phyloP scores from a whole-genome alignment of 768 basidiomycete species.

The Boletus patriciae region DNA sequence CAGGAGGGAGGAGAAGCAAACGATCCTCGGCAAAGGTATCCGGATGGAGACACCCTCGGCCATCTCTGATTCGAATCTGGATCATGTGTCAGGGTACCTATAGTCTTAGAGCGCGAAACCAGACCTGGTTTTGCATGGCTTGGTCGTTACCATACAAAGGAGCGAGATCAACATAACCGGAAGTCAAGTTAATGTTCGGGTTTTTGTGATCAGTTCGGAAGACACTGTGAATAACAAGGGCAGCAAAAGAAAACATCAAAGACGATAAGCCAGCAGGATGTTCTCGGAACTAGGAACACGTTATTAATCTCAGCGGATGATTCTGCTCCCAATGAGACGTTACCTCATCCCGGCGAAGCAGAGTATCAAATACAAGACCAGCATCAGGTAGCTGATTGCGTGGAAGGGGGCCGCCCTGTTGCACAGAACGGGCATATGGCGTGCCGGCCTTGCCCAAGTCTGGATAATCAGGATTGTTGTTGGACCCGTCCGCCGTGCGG shows the following conservation, averaged over 20 bases:
- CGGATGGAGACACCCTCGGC: conserved; percentile 63
- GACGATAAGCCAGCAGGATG: conserved; percentile 81
- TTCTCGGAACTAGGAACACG: conserved; percentile 54
- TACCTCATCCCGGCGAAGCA: conserved; percentile 71
- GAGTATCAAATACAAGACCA: conserved; percentile 76
- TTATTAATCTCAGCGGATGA: not conserved
- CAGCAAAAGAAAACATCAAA: conserved; percentile 80
- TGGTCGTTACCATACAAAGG: conserved; percentile 80
- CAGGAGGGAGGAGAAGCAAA: conserved; percentile 76
- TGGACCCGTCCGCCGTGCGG: conserved; percentile 74
- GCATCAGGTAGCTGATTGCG: conserved; percentile 72
- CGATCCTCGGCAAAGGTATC: conserved; percentile 81
- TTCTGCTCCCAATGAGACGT: conserved; percentile 2
- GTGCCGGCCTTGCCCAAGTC: conserved; percentile 75
- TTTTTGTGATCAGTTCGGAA: conserved; percentile 78
- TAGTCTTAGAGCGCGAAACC: conserved; percentile 15
- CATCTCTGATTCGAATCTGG: conserved; percentile 46
- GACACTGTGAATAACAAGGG: conserved; percentile 82
- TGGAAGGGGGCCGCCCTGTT: conserved; percentile 64
- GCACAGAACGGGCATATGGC: conserved; percentile 83
- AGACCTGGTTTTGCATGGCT: conserved; percentile 54
- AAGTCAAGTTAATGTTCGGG: conserved; percentile 75
- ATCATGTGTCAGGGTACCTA: not conserved
- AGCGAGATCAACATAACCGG: conserved; percentile 82
- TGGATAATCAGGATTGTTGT: conserved; percentile 70